These are phyloP conservation scores for Halteria grandinella DNA, from an alignment of 73 alveolate species.

Conservation along the genomic window DNA sequence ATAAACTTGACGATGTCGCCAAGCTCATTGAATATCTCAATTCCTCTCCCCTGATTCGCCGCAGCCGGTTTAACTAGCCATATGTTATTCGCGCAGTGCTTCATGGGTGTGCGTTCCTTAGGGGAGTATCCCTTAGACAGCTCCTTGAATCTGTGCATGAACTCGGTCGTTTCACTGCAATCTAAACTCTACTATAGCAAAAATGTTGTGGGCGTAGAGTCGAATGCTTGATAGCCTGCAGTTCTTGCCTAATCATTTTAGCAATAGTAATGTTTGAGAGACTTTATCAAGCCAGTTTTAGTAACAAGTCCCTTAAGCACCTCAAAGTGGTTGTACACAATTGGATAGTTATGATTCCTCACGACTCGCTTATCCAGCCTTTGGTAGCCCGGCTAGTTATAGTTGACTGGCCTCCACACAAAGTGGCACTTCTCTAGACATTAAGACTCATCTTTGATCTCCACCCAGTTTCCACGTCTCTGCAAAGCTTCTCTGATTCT, in stretches of 20 bases:
- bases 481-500: not conserved
- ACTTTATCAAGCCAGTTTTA: conserved; percentile 65
- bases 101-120: conserved; percentile 72
- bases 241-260: conserved; percentile 4
- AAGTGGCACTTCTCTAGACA: conserved; percentile 30
- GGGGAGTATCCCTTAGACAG: conserved; percentile 50
- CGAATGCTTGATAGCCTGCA: conserved; percentile 14
- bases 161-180: conserved; percentile 42
- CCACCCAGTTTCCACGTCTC: conserved; percentile 12
- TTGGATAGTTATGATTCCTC: not conserved
- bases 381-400: not conserved
- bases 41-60: conserved; percentile 56
- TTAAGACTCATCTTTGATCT: conserved; percentile 32
- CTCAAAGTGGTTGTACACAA: conserved; percentile 61
- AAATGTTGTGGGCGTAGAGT: conserved; percentile 71
- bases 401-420: conserved; percentile 40
- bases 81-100: conserved; percentile 81
- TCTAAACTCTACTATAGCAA: conserved; percentile 38
- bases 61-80: conserved; percentile 90
- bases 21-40: conserved; percentile 17
- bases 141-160: conserved; percentile 60
- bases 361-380: not conserved
- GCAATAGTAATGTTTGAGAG: conserved; percentile 50
- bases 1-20: conserved; percentile 15
- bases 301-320: conserved; percentile 53